Conservation (phyloP, 176 grass and related monocot genomes). For the Metroxylon sagu region DNA sequence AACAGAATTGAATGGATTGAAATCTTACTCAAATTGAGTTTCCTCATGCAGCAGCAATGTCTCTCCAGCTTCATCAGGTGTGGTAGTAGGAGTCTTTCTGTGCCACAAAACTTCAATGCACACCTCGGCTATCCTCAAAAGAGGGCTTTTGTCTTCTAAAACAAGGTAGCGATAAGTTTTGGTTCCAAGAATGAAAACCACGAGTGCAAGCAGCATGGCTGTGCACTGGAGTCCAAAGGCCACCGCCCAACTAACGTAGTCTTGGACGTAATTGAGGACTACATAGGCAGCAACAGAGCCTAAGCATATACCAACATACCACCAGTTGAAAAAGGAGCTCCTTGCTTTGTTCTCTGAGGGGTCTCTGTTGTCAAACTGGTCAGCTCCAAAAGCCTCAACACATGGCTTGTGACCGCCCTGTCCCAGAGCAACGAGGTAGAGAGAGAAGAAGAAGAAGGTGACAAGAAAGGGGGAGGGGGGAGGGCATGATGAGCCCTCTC, state of each 20-base stretch:
- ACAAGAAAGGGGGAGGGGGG: too few species aligned
- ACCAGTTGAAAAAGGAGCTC: constrained; percentile 63
- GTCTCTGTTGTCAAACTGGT: constrained; percentile 50
- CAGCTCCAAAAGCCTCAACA: constrained; percentile 53
- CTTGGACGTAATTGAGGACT: constrained; percentile 6
- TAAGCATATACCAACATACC: constrained; percentile 36
- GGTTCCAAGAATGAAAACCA: background rate
- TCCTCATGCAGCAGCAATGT: background rate
- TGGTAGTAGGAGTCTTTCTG: background rate
- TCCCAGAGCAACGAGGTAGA: too few species aligned
- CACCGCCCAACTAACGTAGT: background rate
- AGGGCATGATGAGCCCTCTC: too few species aligned
- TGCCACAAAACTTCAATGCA: background rate
- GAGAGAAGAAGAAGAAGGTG: too few species aligned
- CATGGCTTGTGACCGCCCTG: constrained; percentile 52
- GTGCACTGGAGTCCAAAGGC: constrained; percentile 1
- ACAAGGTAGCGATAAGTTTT: constrained; percentile 6
- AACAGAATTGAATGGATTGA: too few species aligned
- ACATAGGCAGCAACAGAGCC: constrained; percentile 8
- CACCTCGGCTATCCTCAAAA: constrained; percentile 1
- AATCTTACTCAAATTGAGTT: background rate
- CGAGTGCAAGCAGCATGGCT: background rate
- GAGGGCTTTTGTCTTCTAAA: background rate
- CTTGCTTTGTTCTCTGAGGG: constrained; percentile 26
- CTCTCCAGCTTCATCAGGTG: background rate